phyloP scores from a whole-genome alignment of 805 yeast species.

The Candida yuanshanica region DNA sequence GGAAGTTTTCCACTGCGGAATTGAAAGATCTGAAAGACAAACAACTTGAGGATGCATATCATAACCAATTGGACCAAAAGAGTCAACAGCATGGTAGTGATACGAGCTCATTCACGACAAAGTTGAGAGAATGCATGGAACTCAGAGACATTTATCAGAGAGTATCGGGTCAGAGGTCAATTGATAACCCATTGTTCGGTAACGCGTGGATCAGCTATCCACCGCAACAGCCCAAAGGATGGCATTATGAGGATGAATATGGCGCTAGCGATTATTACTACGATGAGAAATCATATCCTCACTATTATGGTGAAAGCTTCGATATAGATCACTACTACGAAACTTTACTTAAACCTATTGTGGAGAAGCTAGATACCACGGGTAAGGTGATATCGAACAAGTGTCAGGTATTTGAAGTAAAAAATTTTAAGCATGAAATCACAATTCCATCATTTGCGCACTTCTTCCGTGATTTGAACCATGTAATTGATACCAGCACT shows the following conservation, averaged over 20 bases:
- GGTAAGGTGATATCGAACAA: not conserved
- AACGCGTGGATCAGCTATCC: constrained; percentile 78
- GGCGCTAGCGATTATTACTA: constrained; percentile 22
- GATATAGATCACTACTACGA: constrained; percentile 24
- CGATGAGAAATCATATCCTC: constrained; percentile 19
- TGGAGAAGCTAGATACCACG: not conserved
- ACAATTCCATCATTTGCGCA: constrained; percentile 25
- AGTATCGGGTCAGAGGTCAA: constrained; percentile 59
- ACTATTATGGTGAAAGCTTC: constrained; percentile 33
- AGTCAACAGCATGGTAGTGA: constrained; percentile 10
- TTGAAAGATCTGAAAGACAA: constrained; percentile 4
- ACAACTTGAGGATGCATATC: not conserved
- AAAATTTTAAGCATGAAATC: constrained; percentile 11
- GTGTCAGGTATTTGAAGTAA: constrained; percentile 22
- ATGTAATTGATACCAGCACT: constrained; percentile 16
- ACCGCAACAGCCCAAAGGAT: constrained; percentile 47
- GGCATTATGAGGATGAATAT: constrained; percentile 32
- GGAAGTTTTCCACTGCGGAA: constrained; percentile 9
- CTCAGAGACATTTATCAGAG: constrained; percentile 62
- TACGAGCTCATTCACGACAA: constrained; percentile 8
- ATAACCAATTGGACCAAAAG: constrained; percentile 8
- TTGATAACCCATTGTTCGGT: constrained; percentile 66
- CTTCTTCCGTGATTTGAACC: constrained; percentile 27
- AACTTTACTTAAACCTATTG: constrained; percentile 5
- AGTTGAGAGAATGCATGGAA: constrained; percentile 28